phyloP scores from a whole-genome alignment of 2,329 filamentous ascomycete genomes.

The Alternaria rosae region DNA sequence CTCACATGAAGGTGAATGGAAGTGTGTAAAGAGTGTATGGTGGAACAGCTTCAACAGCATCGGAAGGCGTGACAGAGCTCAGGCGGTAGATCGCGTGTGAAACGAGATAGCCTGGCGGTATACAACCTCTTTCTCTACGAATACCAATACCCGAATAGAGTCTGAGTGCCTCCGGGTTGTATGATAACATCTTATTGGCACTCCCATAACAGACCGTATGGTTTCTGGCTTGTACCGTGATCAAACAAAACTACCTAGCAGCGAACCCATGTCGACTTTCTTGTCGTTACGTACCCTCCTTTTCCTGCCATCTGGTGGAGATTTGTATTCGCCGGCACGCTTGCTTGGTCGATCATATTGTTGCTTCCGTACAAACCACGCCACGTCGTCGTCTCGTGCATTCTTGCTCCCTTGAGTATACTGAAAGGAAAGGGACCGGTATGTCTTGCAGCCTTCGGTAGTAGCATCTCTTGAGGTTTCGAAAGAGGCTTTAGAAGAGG shows the following conservation, averaged over 20 bases:
- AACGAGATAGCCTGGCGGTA: neutral
- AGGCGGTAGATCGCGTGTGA: neutral
- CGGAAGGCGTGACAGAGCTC: neutral
- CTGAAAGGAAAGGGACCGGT: conserved; percentile 10
- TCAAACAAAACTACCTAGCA: conserved; percentile 31
- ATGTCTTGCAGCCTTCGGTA: neutral
- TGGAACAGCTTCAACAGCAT: neutral
- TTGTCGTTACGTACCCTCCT: conserved; percentile 30
- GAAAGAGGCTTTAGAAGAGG: neutral
- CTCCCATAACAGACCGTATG: neutral
- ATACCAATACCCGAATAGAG: neutral
- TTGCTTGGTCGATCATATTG: neutral
- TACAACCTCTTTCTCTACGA: neutral
- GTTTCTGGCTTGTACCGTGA: neutral
- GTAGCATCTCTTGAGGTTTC: neutral
- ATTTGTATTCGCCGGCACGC: neutral
- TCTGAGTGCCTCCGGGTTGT: neutral
- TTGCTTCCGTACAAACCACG: conserved; percentile 17
- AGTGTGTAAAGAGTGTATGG: too few species aligned
- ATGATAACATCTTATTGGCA: neutral
- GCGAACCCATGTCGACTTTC: conserved; percentile 27
- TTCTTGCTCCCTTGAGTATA: neutral
- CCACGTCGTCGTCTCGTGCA: neutral
- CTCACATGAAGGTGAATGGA: too few species aligned
- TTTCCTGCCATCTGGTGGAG: conserved; percentile 22